Percentiles rank a stretch among this genome's conserved stretches.
Evolutionary conservation across 768 basidiomycete species (phyloP).

Genomic region (Gymnopilus junonius): DNA sequence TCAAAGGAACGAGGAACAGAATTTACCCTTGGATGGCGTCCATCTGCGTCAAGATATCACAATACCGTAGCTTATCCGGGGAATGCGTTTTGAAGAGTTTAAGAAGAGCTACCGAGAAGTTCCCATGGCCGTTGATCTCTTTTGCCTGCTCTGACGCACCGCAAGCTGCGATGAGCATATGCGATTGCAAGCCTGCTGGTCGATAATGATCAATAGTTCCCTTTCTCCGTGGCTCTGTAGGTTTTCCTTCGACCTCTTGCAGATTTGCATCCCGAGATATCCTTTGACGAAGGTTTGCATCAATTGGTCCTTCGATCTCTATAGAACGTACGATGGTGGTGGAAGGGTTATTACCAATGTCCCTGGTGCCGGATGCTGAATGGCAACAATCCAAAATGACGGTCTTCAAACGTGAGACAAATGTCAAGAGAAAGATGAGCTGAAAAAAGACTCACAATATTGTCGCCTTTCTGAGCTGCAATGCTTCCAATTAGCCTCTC

Average conservation of each 20-base stretch:
- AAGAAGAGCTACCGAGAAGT: neutral
- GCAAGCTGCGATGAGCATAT: neutral
- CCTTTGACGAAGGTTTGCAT: neutral
- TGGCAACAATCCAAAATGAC: constrained; percentile 21
- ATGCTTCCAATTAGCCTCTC: constrained; percentile 1
- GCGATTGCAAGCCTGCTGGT: neutral
- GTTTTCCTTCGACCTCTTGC: neutral
- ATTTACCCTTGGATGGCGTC: neutral
- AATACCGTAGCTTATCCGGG: neutral
- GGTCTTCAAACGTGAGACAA: constrained; percentile 5
- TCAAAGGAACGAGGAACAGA: neutral
- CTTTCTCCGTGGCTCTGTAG: neutral
- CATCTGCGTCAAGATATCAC: neutral
- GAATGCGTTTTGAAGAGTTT: neutral
- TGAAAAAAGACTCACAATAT: constrained; percentile 7
- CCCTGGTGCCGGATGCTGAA: constrained; percentile 10
- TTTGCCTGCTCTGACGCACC: neutral
- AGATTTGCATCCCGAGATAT: neutral
- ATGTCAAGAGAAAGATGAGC: neutral
- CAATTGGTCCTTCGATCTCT: neutral
- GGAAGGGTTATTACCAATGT: neutral
- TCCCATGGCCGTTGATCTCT: neutral
- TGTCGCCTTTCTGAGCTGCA: constrained; percentile 5
- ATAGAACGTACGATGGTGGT: neutral
- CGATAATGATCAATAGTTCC: neutral